phyloP scores from a whole-genome alignment of 2,329 filamentous ascomycete species.

The Diplodia intermedia region DNA sequence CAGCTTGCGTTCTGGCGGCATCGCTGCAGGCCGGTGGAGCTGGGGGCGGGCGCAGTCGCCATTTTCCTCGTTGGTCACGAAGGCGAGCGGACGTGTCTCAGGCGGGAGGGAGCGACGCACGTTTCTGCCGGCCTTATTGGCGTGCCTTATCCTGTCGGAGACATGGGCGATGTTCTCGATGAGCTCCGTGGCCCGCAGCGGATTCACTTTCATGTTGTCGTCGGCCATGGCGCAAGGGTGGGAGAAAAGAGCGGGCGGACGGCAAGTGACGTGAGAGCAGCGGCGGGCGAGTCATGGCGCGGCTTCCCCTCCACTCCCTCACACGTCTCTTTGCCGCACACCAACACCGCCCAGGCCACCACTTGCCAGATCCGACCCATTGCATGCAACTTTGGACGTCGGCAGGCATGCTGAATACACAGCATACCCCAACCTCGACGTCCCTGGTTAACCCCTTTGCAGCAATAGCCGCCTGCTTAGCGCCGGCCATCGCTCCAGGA shows the following conservation, averaged over 20 bases:
- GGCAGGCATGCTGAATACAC: constrained; percentile 3
- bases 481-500: constrained; percentile 1
- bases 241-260: neutral
- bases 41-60: too few species aligned
- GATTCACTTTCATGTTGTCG: constrained; percentile 50
- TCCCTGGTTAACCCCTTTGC: constrained; percentile 16
- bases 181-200: constrained; percentile 54
- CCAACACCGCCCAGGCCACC: constrained; percentile 15
- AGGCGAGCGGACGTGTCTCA: neutral
- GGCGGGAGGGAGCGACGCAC: constrained; percentile 35
- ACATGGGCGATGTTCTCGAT: constrained; percentile 54
- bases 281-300: constrained; percentile 17
- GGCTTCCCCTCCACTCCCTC: neutral
- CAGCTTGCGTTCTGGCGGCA: constrained; percentile 10
- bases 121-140: constrained; percentile 43
- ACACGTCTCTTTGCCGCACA: neutral
- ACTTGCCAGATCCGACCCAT: constrained; percentile 18
- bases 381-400: constrained; percentile 28
- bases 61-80: constrained; percentile 1
- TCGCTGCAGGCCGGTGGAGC: neutral
- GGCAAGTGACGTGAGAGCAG: constrained; percentile 14
- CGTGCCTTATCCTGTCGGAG: constrained; percentile 50
- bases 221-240: constrained; percentile 41
- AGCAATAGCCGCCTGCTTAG: constrained; percentile 10
- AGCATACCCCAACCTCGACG: constrained; percentile 22